These are phyloP conservation scores for Cercospora citrullina DNA, from an alignment of 2,329 filamentous ascomycete species.

Conservation along the genomic window DNA sequence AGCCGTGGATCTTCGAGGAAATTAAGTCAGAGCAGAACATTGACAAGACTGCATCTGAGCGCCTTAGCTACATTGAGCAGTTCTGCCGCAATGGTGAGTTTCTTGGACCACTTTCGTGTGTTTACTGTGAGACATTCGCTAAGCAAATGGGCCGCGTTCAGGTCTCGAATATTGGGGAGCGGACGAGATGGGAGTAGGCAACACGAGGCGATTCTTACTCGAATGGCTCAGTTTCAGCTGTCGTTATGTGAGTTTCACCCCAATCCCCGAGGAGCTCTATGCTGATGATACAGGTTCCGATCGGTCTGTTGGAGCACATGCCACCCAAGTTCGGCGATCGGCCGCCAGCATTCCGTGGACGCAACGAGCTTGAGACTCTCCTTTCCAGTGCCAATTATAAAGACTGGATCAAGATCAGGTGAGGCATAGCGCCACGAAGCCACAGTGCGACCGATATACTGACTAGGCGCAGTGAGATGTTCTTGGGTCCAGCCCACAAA, in stretches of 20 bases:
- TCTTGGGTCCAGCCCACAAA: conserved; percentile 83
- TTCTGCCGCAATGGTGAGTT: conserved; percentile 68
- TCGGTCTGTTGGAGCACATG: conserved; percentile 83
- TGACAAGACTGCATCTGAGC: conserved; percentile 88
- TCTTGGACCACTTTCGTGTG: background rate
- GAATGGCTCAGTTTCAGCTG: conserved; percentile 95
- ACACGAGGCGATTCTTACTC: conserved; percentile 85
- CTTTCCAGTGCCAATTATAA: conserved; percentile 87
- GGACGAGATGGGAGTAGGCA: conserved; percentile 89
- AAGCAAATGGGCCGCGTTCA: background rate
- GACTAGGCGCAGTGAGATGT: conserved; percentile 75
- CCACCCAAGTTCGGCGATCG: conserved; percentile 88
- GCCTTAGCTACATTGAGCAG: conserved; percentile 80
- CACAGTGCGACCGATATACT: conserved; percentile 6
- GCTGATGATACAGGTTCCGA: conserved; percentile 55
- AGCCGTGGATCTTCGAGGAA: conserved; percentile 98
- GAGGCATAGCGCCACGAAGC: conserved; percentile 31
- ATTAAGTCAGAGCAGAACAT: conserved; percentile 89
- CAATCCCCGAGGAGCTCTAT: background rate
- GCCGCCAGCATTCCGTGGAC: conserved; percentile 77
- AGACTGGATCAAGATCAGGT: conserved; percentile 99
- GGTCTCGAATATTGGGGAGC: conserved; percentile 94
- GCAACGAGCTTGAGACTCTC: conserved; percentile 91
- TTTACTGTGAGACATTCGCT: background rate
- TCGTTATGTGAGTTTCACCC: conserved; percentile 61